phyloP scores from a whole-genome alignment of 2,329 filamentous ascomycete species.

The Stagonosporopsis rhizophila region DNA sequence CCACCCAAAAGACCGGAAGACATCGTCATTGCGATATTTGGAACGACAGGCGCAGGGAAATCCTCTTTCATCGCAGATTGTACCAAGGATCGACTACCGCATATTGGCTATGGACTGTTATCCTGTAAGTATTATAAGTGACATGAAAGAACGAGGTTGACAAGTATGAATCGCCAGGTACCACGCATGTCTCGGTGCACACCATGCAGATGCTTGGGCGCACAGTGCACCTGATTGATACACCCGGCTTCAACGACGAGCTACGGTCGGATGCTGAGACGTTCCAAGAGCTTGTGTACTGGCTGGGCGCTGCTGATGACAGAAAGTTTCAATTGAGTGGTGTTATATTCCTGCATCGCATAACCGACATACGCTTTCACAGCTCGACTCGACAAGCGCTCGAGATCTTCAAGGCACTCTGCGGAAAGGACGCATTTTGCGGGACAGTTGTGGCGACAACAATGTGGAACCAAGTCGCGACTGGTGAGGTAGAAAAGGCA shows the following conservation, averaged over 20 bases:
- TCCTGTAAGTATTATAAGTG: neutral
- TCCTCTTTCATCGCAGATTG: slow-evolving; percentile 45
- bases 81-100: neutral
- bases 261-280: slow-evolving; percentile 52
- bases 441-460: slow-evolving; percentile 54
- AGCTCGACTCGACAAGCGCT: slow-evolving; percentile 53
- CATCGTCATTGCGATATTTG: slow-evolving; percentile 48
- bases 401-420: slow-evolving; percentile 54
- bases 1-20: slow-evolving; percentile 10
- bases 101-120: neutral
- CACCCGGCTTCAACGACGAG: slow-evolving; percentile 23
- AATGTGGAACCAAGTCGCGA: slow-evolving; percentile 47
- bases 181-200: slow-evolving; percentile 8
- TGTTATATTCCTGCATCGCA: slow-evolving; percentile 57
- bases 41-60: slow-evolving; percentile 52
- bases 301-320: slow-evolving; percentile 44
- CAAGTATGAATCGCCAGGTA: neutral
- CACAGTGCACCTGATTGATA: slow-evolving; percentile 20
- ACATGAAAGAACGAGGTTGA: neutral
- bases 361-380: slow-evolving; percentile 52
- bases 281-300: slow-evolving; percentile 52
- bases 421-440: slow-evolving; percentile 50
- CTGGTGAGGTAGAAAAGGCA: neutral
- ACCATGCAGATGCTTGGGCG: slow-evolving; percentile 1
- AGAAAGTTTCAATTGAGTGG: slow-evolving; percentile 48